Evolutionary conservation across 2,329 filamentous ascomycete genomes (phyloP), one percentile per base, ranked within the genome.

Genomic region (Penicillium sp.): DNA sequence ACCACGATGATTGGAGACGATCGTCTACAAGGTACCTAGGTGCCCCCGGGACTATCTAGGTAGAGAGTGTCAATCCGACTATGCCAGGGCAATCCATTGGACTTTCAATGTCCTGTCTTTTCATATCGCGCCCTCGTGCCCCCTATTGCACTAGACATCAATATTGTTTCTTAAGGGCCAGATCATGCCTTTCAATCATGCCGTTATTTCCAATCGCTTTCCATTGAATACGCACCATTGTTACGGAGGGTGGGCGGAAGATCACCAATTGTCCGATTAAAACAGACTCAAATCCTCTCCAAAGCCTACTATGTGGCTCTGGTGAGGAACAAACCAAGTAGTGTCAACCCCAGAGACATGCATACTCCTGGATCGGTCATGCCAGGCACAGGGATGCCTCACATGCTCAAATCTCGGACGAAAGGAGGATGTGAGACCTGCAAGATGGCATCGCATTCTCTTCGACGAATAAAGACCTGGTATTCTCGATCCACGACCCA

Each of bases 1-100:
- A 24, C n/a, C 28, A 12, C 15, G 15, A 19, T 33, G 26, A 34
- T 39, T 52, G 47, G 47, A 47, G 45, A 49, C 38, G 49, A 32
- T 5, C 28, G 15, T 38, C 21, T 24, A 24, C 35, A 38, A n/a
- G 35, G 35, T 24, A 24, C 22, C 22, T 22, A 22, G 22, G 4
- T 22, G 5, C 22, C 22, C 6, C 22, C 22, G 1, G 22, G 22
- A 7, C 22, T 7, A 7, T 5, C 22, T 24, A 24, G 6, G 22
- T 24, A 7, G 22, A 7, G 22, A 24, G 22, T 6, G 22, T 24
- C 7, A 2, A 24, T 24, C 15, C 6, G 37, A n/a, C 9, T 26
- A 24, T 24, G 35, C 13, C 7, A 15, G 15, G 21, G 22, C 19
- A 37, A 37, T 2, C 7, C 7, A 38, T 38, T 38, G 6, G 19